Percentiles rank a stretch among this genome's conserved stretches.
Conservation (phyloP, 495 filamentous ascomycete species). For the Lophiotrema nucula region DNA sequence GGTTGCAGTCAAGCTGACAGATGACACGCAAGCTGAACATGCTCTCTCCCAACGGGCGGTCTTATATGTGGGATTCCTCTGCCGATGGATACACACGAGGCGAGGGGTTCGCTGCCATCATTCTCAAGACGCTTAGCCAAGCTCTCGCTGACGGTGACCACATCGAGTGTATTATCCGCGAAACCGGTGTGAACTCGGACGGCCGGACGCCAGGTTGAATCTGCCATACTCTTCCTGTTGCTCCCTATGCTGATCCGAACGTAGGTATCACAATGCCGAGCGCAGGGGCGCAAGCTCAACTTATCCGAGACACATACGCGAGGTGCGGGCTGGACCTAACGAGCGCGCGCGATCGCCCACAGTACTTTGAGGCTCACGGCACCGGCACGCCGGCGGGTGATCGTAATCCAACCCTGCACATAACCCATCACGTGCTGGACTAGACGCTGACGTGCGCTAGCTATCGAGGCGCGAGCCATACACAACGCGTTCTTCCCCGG, state of each 20-base stretch:
- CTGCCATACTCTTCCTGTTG: not conserved
- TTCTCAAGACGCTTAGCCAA: slow-evolving; percentile 41
- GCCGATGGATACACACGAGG: slow-evolving; percentile 52
- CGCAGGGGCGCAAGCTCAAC: slow-evolving; percentile 14
- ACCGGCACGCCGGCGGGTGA: slow-evolving; percentile 41
- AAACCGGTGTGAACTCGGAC: slow-evolving; percentile 19
- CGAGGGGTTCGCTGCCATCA: slow-evolving; percentile 45
- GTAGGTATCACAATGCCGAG: slow-evolving; percentile 22
- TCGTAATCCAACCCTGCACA: too few relatives aligned
- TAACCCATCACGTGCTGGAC: too few relatives aligned
- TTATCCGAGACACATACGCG: slow-evolving; percentile 24
- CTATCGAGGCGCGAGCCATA: slow-evolving; percentile 58
- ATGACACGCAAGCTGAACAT: slow-evolving; percentile 13
- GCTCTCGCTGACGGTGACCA: slow-evolving; percentile 20
- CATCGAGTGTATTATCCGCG: slow-evolving; percentile 22
- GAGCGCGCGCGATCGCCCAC: not conserved
- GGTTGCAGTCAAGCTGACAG: not conserved
- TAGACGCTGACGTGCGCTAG: too few relatives aligned
- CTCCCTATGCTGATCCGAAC: not conserved
- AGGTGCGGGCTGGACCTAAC: slow-evolving; percentile 1
- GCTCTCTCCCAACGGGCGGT: slow-evolving; percentile 18
- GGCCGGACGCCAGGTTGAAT: slow-evolving; percentile 7
- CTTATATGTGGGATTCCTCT: slow-evolving; percentile 45
- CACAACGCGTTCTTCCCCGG: slow-evolving; percentile 21
- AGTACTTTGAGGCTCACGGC: slow-evolving; percentile 22